Conservation (phyloP, 768 basidiomycete species). For the Neoboletus brunneissimus region DNA sequence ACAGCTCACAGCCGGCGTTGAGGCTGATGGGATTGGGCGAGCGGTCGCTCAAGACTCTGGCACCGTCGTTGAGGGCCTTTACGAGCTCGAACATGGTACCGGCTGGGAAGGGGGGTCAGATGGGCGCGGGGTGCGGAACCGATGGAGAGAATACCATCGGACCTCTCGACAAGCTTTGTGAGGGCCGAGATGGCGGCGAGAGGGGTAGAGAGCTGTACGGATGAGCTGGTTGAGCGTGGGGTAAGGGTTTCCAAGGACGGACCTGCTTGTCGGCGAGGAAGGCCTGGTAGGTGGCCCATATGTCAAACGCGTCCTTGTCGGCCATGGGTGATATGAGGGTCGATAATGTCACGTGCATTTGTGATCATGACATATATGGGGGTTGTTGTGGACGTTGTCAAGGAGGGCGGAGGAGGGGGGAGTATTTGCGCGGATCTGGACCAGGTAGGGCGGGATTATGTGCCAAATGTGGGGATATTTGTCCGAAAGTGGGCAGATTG, state of each 20-base stretch:
- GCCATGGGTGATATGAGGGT: conserved; percentile 9
- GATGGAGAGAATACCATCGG: conserved; percentile 57
- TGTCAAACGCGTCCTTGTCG: conserved; percentile 37
- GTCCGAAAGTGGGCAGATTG: conserved; percentile 22
- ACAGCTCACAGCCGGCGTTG: conserved; percentile 87
- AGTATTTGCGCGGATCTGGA: conserved; percentile 25
- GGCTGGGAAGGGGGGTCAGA: conserved; percentile 42
- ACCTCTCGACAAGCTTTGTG: conserved; percentile 76
- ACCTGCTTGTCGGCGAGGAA: conserved; percentile 69
- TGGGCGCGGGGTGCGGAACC: neutral
- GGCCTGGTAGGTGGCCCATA: conserved; percentile 52
- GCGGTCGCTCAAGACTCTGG: conserved; percentile 56
- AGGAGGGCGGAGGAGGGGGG: conserved; percentile 12
- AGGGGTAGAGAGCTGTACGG: conserved; percentile 66
- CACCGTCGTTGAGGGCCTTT: conserved; percentile 75
- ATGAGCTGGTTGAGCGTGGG: neutral
- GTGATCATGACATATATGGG: conserved; percentile 9
- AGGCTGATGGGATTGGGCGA: conserved; percentile 78
- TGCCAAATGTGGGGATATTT: conserved; percentile 12
- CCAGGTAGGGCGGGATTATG: conserved; percentile 9
- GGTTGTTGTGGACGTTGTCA: conserved; percentile 24
- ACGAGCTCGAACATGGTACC: conserved; percentile 94
- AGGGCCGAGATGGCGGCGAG: conserved; percentile 87
- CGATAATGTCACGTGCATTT: conserved; percentile 20
- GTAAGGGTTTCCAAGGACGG: conserved; percentile 19